phyloP scores from a whole-genome alignment of 1,139 yeast genomes.

The Taphrina wiesneri region DNA sequence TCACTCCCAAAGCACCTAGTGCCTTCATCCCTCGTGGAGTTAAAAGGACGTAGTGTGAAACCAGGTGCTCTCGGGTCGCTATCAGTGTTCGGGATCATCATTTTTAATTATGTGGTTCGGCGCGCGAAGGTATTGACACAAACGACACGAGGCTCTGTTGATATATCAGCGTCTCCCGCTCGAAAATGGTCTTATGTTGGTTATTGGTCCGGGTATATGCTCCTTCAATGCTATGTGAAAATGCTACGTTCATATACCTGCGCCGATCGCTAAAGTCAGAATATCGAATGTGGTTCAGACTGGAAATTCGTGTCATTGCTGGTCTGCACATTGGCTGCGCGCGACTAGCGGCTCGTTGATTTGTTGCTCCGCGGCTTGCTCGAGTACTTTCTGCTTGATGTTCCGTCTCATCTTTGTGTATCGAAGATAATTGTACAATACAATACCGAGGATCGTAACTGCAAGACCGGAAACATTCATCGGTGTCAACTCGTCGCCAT shows the following conservation, averaged over 20 bases:
- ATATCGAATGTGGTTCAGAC: neutral
- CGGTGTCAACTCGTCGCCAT: constrained; percentile 68
- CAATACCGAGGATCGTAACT: constrained; percentile 73
- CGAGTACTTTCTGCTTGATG: constrained; percentile 12
- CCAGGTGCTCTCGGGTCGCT: neutral
- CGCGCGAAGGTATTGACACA: too few species aligned
- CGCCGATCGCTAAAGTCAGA: neutral
- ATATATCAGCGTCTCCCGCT: too few species aligned
- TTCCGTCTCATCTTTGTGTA: constrained; percentile 37
- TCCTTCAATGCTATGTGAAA: neutral
- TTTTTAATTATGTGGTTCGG: too few species aligned
- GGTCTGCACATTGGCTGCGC: neutral
- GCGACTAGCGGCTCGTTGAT: constrained; percentile 6
- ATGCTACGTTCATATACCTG: neutral
- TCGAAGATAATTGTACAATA: constrained; percentile 63
- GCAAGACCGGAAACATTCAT: constrained; percentile 74
- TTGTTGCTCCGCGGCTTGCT: neutral
- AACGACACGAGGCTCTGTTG: too few species aligned
- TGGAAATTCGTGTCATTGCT: neutral
- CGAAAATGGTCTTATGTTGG: too few species aligned
- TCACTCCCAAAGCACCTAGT: neutral
- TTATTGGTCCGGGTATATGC: neutral
- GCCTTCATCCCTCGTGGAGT: constrained; percentile 19
- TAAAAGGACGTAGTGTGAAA: neutral
- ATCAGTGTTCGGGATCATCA: too few species aligned